Conservation (phyloP, 2,329 filamentous ascomycete species). For the Trichoderma endophyticum region DNA sequence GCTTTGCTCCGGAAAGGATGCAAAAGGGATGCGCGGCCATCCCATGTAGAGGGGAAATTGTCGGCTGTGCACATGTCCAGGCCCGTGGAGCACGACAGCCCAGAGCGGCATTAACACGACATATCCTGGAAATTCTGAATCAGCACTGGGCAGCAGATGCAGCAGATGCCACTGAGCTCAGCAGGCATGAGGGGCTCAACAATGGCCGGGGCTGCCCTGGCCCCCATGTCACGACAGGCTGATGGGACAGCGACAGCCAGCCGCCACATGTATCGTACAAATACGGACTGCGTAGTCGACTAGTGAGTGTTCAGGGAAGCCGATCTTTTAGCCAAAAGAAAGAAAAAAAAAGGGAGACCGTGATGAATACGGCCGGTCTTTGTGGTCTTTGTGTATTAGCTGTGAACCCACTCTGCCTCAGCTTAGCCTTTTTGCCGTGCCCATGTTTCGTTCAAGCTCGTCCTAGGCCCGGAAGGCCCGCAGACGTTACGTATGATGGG, state of each 20-base stretch:
- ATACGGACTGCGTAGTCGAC: background rate
- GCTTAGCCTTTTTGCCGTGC: conserved; percentile 8
- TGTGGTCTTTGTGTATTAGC: background rate
- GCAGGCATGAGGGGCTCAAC: conserved; percentile 11
- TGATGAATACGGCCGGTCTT: background rate
- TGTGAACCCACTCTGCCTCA: background rate
- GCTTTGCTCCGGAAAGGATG: background rate
- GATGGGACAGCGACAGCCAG: background rate
- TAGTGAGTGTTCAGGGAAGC: background rate
- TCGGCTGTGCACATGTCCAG: background rate
- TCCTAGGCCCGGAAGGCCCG: background rate
- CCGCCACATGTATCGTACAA: background rate
- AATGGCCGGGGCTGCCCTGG: background rate
- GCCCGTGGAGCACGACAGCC: background rate
- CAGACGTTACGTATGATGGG: background rate
- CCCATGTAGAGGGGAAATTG: background rate
- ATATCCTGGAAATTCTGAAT: background rate
- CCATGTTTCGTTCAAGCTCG: background rate
- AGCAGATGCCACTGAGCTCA: background rate
- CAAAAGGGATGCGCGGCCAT: conserved; percentile 8
- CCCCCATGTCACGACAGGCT: conserved; percentile 2
- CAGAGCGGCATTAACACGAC: background rate
- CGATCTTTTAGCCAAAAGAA: background rate
- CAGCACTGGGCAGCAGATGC: background rate
- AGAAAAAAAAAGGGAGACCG: background rate